These are phyloP conservation scores for Emmonsia crescens DNA, from an alignment of 2,329 filamentous ascomycete species.

Conservation along the genomic window DNA sequence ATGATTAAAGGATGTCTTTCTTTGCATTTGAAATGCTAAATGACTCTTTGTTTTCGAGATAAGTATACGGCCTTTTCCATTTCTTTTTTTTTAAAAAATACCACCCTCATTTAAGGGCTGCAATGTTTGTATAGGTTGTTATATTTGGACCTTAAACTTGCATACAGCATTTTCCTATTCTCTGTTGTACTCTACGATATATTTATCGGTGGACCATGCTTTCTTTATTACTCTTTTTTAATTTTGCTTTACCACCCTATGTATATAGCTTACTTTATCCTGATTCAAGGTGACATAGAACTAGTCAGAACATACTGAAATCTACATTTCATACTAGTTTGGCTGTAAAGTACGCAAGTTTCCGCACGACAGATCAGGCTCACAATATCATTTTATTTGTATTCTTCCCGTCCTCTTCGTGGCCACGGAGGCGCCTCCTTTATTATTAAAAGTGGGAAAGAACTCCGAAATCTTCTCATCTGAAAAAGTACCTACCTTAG, in stretches of 20 bases:
- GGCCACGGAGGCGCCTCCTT: too few relatives aligned
- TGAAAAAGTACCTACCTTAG: too few relatives aligned
- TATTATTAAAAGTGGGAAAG: too few relatives aligned
- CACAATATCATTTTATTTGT: too few relatives aligned
- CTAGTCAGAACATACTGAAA: not conserved
- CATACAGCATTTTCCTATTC: not conserved
- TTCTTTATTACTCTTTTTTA: not conserved
- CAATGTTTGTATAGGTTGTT: not conserved
- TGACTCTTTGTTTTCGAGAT: not conserved
- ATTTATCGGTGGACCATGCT: not conserved
- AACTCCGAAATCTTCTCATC: too few relatives aligned
- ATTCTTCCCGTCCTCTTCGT: too few relatives aligned
- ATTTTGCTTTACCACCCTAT: not conserved
- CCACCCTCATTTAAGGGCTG: not conserved
- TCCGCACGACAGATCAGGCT: too few relatives aligned
- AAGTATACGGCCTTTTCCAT: not conserved
- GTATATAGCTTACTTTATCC: not conserved
- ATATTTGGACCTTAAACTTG: not conserved
- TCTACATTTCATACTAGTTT: not conserved
- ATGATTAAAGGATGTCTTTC: slow-evolving; percentile 4
- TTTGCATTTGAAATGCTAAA: not conserved
- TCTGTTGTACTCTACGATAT: not conserved
- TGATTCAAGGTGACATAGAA: not conserved
- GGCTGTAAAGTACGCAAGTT: too few relatives aligned
- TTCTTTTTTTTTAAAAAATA: not conserved